phyloP scores from a whole-genome alignment of 2,329 filamentous ascomycete species.

The Aureobasidium sp. region DNA sequence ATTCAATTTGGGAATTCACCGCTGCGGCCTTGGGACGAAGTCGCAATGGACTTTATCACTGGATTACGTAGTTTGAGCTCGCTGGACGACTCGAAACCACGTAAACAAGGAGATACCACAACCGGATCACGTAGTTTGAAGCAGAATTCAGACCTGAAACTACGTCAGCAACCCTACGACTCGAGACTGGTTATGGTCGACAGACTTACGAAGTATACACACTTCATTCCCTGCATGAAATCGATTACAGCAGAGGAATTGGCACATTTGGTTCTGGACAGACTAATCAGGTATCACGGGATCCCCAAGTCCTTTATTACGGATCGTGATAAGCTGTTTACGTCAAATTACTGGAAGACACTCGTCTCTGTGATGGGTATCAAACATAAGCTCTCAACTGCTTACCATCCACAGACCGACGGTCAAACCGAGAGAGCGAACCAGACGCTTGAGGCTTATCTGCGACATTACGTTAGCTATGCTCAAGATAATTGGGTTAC shows the following conservation, averaged over 20 bases:
- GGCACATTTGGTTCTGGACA: slow-evolving; percentile 16
- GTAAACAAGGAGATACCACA: too few species aligned
- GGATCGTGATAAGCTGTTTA: slow-evolving; percentile 20
- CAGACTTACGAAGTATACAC: slow-evolving; percentile 15
- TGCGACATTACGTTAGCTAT: slow-evolving; percentile 18
- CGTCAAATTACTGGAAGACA: slow-evolving; percentile 17
- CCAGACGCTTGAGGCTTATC: slow-evolving; percentile 20
- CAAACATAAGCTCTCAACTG: slow-evolving; percentile 18
- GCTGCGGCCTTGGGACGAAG: slow-evolving; percentile 12
- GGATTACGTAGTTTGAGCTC: too few species aligned
- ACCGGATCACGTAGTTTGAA: too few species aligned
- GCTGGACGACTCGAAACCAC: too few species aligned
- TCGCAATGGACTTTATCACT: slow-evolving; percentile 20
- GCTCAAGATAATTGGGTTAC: slow-evolving; percentile 18
- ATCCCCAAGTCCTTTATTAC: slow-evolving; percentile 17
- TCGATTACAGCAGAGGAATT: slow-evolving; percentile 14
- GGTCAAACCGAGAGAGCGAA: slow-evolving; percentile 22
- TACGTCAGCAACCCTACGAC: too few species aligned
- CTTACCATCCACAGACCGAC: slow-evolving; percentile 23
- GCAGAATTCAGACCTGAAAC: too few species aligned
- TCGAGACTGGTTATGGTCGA: slow-evolving; percentile 20
- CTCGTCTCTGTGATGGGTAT: slow-evolving; percentile 16
- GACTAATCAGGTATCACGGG: slow-evolving; percentile 16
- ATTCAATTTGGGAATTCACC: background rate
- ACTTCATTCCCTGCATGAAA: slow-evolving; percentile 15